These are phyloP conservation scores for Gnaphalium uliginosum DNA, from an alignment of 129 eudicot genomes.

Conservation along the genomic window DNA sequence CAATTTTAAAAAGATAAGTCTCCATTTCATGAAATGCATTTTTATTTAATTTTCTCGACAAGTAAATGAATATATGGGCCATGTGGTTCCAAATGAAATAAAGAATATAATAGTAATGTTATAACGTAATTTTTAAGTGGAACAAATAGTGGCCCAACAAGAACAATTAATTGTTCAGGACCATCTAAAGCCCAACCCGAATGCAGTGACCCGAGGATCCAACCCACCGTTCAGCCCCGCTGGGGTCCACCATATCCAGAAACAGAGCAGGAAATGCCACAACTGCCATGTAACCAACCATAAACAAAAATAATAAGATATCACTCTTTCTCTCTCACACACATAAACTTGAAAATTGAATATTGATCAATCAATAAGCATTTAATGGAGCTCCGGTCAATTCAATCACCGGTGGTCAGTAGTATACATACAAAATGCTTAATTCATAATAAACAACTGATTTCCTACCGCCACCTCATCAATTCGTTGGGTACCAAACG, in stretches of 20 bases:
- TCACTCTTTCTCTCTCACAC: constrained; percentile 21
- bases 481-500: constrained; percentile 35
- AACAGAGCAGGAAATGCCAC: constrained; percentile 30
- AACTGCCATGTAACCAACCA: constrained; percentile 34
- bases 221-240: not conserved
- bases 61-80: too few relatives aligned
- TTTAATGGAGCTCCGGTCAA: constrained; percentile 63
- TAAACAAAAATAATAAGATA: constrained; percentile 28
- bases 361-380: constrained; percentile 19
- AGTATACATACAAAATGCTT: constrained; percentile 51
- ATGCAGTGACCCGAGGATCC: not conserved
- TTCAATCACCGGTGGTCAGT: constrained; percentile 48
- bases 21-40: too few relatives aligned
- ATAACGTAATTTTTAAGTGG: not conserved
- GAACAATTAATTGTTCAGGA: not conserved
- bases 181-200: not conserved
- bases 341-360: constrained; percentile 15
- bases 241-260: constrained; percentile 45
- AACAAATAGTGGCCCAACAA: not conserved
- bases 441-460: constrained; percentile 33
- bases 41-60: too few relatives aligned
- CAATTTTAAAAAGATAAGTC: too few relatives aligned
- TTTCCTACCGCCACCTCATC: constrained; percentile 29
- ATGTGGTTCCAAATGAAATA: too few relatives aligned
- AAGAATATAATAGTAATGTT: too few relatives aligned